Evolutionary conservation across 352 stramenopile genomes (phyloP).

Genomic region (Aphanomyces invadans): DNA sequence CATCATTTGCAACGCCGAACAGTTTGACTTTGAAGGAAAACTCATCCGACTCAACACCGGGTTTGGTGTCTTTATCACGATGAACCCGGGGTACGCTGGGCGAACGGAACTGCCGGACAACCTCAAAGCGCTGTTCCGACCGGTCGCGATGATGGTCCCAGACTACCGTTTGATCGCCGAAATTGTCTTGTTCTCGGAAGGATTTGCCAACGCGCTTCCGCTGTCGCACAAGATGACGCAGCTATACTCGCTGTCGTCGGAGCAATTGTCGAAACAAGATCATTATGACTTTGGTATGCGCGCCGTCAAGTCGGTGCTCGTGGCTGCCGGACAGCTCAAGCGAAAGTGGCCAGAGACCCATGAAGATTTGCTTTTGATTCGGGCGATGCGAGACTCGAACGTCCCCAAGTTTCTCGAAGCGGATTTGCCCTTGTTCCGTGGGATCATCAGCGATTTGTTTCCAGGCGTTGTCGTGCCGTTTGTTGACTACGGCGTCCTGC

Average conservation of each 20-base stretch:
- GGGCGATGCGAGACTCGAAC: constrained; percentile 94
- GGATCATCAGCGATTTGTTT: constrained; percentile 93
- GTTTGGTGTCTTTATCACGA: constrained; percentile 94
- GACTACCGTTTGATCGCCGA: constrained; percentile 92
- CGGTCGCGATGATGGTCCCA: constrained; percentile 93
- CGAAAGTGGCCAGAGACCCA: constrained; percentile 91
- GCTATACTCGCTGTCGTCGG: constrained; percentile 88
- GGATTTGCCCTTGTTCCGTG: constrained; percentile 89
- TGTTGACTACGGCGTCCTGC: constrained; percentile 89
- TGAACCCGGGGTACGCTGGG: constrained; percentile 92
- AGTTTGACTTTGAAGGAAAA: constrained; percentile 92
- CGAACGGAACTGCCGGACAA: constrained; percentile 90
- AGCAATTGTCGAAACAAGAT: constrained; percentile 92
- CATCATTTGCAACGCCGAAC: constrained; percentile 79
- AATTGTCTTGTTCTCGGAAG: constrained; percentile 92
- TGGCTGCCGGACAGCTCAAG: constrained; percentile 91
- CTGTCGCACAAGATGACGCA: constrained; percentile 93
- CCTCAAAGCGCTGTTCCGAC: constrained; percentile 90
- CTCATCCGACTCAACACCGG: constrained; percentile 85
- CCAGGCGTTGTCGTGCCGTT: constrained; percentile 90
- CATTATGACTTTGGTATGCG: constrained; percentile 95
- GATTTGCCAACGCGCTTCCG: constrained; percentile 88
- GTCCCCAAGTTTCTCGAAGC: constrained; percentile 94
- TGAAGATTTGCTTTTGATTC: constrained; percentile 91
- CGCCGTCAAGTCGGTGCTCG: constrained; percentile 90